Percentiles rank a stretch among this genome's conserved stretches.
phyloP scores from a whole-genome alignment of 441 rosid genomes.

The Dalechampia spathulata region DNA sequence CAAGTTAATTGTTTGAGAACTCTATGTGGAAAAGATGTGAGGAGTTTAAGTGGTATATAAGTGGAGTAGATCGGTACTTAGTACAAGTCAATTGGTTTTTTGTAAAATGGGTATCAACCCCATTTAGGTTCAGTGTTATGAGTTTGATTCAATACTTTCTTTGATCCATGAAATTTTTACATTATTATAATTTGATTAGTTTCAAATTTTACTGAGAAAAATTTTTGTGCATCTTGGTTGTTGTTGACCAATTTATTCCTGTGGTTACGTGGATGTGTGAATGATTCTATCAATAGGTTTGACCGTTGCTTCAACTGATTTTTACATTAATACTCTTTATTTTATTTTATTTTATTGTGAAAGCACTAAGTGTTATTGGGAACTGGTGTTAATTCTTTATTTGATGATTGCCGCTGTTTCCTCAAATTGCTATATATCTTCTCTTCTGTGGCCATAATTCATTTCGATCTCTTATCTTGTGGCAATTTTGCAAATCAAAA shows the following conservation, averaged over 20 bases:
- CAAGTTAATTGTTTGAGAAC: no score
- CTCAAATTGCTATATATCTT: not conserved
- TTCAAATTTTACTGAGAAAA: not conserved
- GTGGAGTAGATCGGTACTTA: no score
- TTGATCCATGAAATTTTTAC: no score
- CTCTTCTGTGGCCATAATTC: not conserved
- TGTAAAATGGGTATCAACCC: no score
- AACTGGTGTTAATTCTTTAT: not conserved
- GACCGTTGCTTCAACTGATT: not conserved
- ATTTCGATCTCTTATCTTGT: not conserved
- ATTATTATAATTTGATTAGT: not conserved
- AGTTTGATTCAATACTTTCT: no score
- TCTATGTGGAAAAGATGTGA: no score
- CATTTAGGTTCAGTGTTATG: no score
- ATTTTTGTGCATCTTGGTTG: not conserved
- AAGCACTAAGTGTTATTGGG: not conserved
- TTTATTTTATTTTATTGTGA: not conserved
- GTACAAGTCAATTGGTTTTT: no score
- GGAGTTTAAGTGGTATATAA: no score
- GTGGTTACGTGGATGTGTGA: not conserved
- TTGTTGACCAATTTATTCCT: no score
- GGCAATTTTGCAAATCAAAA: not conserved
- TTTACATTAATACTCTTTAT: not conserved
- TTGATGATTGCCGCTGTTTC: not conserved
- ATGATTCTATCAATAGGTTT: not conserved